phyloP scores from a whole-genome alignment of 805 yeast genomes.

The Candida khao-thaluensis region DNA sequence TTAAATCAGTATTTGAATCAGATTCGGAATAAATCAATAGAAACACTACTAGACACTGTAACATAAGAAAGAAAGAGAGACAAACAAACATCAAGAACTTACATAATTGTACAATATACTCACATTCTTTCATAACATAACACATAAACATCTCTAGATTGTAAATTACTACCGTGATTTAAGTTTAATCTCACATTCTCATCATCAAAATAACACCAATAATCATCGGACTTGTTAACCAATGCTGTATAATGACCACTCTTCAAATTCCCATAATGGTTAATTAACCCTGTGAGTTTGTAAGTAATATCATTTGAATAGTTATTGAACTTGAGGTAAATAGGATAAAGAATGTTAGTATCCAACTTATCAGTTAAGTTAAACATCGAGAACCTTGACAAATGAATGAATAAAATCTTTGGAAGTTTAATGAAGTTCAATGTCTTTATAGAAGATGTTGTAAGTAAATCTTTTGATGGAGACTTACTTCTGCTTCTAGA shows the following conservation, averaged over 20 bases:
- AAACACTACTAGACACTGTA: neutral
- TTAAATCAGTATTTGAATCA: slow-evolving; percentile 9
- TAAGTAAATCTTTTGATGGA: slow-evolving; percentile 8
- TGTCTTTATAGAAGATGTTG: slow-evolving; percentile 25
- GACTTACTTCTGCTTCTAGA: slow-evolving; percentile 17
- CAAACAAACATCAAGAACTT: too few species aligned
- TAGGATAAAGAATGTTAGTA: slow-evolving; percentile 55
- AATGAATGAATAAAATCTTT: slow-evolving; percentile 38
- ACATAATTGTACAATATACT: too few species aligned
- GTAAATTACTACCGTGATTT: slow-evolving; percentile 46
- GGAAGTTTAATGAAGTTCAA: slow-evolving; percentile 36
- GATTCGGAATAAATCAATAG: slow-evolving; percentile 2
- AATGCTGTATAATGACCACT: slow-evolving; percentile 78
- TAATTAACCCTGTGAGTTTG: slow-evolving; percentile 60
- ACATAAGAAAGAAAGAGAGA: too few species aligned
- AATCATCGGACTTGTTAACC: slow-evolving; percentile 51
- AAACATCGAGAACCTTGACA: slow-evolving; percentile 45
- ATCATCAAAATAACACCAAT: slow-evolving; percentile 78
- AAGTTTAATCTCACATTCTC: slow-evolving; percentile 50
- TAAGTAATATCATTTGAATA: slow-evolving; percentile 41
- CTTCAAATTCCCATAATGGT: slow-evolving; percentile 66
- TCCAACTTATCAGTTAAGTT: slow-evolving; percentile 53
- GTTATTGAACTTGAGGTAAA: slow-evolving; percentile 47
- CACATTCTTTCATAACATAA: slow-evolving; percentile 55
- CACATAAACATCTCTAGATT: slow-evolving; percentile 64